Base-by-base conservation (phyloP, 139 green algal species). In the Chlamydomonas sp. region DNA sequence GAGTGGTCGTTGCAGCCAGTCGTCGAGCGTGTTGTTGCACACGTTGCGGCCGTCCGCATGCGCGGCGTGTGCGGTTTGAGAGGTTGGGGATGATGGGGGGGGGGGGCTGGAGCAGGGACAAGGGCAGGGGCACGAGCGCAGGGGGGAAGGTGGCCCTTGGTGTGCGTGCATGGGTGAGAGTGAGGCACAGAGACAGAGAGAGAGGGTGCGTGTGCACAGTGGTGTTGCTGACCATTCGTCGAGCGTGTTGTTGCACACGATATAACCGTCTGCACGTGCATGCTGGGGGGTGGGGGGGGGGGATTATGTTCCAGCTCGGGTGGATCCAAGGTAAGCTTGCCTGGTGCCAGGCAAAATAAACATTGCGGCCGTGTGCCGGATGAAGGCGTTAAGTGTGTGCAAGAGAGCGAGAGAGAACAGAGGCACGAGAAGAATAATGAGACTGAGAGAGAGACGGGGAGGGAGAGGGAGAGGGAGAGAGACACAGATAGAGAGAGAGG, bases 201-300 rank as follows among this genome's bases (percentile, higher is more conserved):
- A 20, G 16, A 54, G 13, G 43, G 43, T 54, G 20, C 43, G 20
- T 54, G n/a, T n/a, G n/a, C n/a, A n/a, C n/a, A n/a, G n/a, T n/a
- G n/a, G n/a, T n/a, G n/a, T n/a, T n/a, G n/a, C n/a, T n/a, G n/a
- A n/a, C 24, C 91, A 76, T 39, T 90, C 87, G 62, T 99, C 95
- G 47, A 99, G 79, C 0, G 95, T 98, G 84, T 99, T 98, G 70
- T 75, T 79, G 78, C 89, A 95, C 36, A 89, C 80, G 48, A 99
- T 96, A 35, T 80, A 80, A 10, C 93, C 91, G 70, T 97, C 88
- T n/a, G n/a, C 1, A 70, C 80, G 3, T 82, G 91, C 5, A 85
- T 81, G n/a, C 98, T 70, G 20, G 91, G 76, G n/a, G 99, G 72
- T 29, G 95, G 95, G 43, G 95, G 95, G 36, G n/a, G n/a, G n/a